Conservation (phyloP, 495 filamentous ascomycete genomes). For the Penicillium cinerascens region DNA sequence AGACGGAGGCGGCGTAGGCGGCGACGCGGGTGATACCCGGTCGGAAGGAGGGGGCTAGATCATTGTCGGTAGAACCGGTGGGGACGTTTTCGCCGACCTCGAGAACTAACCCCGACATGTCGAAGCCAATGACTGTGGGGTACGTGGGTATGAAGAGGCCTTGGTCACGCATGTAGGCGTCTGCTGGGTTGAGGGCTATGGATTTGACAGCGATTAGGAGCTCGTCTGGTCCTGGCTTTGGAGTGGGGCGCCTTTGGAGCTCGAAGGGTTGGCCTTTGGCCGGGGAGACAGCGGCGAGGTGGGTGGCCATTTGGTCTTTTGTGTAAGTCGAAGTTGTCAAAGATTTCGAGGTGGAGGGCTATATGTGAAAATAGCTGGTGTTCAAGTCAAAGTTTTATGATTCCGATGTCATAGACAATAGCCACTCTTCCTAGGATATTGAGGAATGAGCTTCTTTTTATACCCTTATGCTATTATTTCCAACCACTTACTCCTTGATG, state of each 20-base stretch:
- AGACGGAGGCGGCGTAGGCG: conserved; percentile 39
- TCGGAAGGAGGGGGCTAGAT: conserved; percentile 11
- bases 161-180: conserved; percentile 33
- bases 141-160: conserved; percentile 40
- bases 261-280: conserved; percentile 33
- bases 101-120: conserved; percentile 44
- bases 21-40: conserved; percentile 41
- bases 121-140: conserved; percentile 46
- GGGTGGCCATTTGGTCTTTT: conserved; percentile 31
- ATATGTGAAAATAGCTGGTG: conserved; percentile 2
- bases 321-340: background rate
- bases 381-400: conserved; percentile 4
- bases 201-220: conserved; percentile 49
- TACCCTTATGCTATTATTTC: conserved; percentile 2
- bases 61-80: conserved; percentile 14
- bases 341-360: background rate
- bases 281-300: conserved; percentile 38
- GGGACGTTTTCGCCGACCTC: conserved; percentile 41
- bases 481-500: background rate
- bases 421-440: background rate
- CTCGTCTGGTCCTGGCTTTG: conserved; percentile 43
- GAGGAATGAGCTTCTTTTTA: conserved; percentile 15
- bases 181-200: conserved; percentile 49
- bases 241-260: conserved; percentile 33
- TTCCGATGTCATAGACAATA: background rate